Percentiles rank a stretch among this genome's conserved stretches.
These are phyloP conservation scores for Diplodia mutila DNA, from an alignment of 2,329 filamentous ascomycete genomes.

Conservation along the genomic window DNA sequence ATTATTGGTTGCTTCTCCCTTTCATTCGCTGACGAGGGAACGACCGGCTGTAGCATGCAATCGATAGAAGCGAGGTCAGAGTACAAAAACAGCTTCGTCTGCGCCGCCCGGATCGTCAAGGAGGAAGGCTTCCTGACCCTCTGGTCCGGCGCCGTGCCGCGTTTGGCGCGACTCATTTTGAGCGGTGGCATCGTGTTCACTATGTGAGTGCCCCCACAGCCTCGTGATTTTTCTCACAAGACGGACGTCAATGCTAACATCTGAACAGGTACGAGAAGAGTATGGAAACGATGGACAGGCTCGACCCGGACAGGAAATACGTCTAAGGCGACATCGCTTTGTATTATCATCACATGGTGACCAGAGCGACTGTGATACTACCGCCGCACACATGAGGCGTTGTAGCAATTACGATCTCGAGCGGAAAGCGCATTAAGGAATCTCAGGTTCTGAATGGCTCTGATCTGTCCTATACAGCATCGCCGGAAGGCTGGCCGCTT, in stretches of 20 bases:
- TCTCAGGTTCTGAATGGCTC: not conserved
- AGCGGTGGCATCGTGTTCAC: conserved; percentile 98
- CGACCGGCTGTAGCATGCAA: conserved; percentile 70
- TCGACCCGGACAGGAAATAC: conserved; percentile 85
- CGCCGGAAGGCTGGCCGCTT: not conserved
- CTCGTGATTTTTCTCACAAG: not conserved
- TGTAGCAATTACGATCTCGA: not conserved
- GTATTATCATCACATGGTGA: not conserved
- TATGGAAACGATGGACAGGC: conserved; percentile 78
- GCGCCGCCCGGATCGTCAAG: conserved; percentile 79
- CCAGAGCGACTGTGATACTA: not conserved
- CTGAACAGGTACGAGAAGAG: conserved; percentile 79
- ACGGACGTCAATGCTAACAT: not conserved
- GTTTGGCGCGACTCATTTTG: conserved; percentile 80
- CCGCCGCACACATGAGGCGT: not conserved
- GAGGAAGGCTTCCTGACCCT: conserved; percentile 89
- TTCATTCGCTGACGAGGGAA: not conserved
- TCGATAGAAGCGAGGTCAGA: conserved; percentile 79
- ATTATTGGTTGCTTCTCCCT: conserved; percentile 41
- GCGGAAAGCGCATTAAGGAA: not conserved
- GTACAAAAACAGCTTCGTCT: conserved; percentile 88
- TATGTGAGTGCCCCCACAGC: conserved; percentile 80
- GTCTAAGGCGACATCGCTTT: conserved; percentile 54
- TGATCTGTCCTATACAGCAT: not conserved
- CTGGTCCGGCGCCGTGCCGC: conserved; percentile 90